These are phyloP conservation scores for Panaeolus papilionaceus DNA, from an alignment of 768 basidiomycete genomes.

Conservation along the genomic window DNA sequence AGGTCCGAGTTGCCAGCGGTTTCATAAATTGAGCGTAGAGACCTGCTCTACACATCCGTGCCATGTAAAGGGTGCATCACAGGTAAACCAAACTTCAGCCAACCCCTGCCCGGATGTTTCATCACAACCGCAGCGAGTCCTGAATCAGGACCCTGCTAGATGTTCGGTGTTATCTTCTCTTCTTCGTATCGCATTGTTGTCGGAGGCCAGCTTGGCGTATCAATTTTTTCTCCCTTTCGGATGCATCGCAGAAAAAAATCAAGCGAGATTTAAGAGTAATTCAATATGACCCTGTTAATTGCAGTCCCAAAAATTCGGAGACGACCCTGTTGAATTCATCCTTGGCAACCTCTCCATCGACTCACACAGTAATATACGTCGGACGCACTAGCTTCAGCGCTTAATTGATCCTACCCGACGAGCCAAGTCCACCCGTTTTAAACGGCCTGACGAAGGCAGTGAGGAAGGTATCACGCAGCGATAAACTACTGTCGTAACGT, in stretches of 20 bases:
- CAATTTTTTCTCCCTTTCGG: neutral
- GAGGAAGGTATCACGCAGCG: neutral
- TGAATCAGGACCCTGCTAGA: neutral
- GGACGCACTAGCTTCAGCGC: neutral
- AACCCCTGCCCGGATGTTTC: too few species aligned
- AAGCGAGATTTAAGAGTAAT: neutral
- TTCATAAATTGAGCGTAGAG: neutral
- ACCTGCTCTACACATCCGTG: too few species aligned
- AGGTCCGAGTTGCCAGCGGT: neutral
- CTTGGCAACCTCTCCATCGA: neutral
- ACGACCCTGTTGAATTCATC: neutral
- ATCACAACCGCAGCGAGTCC: neutral
- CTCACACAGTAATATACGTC: constrained; percentile 13
- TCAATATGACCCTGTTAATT: neutral
- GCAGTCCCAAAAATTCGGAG: neutral
- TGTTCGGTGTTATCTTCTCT: neutral
- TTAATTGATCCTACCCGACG: neutral
- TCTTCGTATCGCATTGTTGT: neutral
- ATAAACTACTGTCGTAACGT: neutral
- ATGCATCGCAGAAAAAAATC: neutral
- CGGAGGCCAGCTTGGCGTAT: too few species aligned
- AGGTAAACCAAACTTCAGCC: neutral
- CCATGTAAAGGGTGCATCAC: too few species aligned
- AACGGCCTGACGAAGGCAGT: neutral
- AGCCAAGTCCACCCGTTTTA: neutral